Evolutionary conservation across 768 basidiomycete genomes (phyloP).

Genomic region (Ramaria rubella): DNA sequence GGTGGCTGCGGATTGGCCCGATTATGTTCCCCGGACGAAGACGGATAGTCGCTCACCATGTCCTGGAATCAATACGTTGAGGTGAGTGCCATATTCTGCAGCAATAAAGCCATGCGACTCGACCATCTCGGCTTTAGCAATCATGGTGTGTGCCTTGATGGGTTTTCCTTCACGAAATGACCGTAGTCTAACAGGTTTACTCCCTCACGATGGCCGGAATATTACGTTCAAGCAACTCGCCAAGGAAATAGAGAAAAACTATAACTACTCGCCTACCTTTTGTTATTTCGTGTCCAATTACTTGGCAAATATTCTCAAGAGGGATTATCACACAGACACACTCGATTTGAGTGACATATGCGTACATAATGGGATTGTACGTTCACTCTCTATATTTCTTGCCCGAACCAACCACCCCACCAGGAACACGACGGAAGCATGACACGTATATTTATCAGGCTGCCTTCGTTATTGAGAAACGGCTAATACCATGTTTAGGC

Average conservation of each 20-base stretch:
- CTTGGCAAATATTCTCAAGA: slow-evolving; percentile 51
- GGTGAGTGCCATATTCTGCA: slow-evolving; percentile 35
- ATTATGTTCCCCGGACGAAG: slow-evolving; percentile 46
- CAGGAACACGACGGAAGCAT: slow-evolving; percentile 15
- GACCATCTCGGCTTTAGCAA: not conserved
- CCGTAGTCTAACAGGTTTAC: slow-evolving; percentile 25
- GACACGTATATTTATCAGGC: not conserved
- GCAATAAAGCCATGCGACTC: not conserved
- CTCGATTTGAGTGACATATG: slow-evolving; percentile 63
- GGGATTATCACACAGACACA: slow-evolving; percentile 47
- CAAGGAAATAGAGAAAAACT: slow-evolving; percentile 21
- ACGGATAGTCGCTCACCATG: slow-evolving; percentile 69
- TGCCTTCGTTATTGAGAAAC: not conserved
- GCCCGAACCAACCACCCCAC: not conserved
- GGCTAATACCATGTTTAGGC: slow-evolving; percentile 32
- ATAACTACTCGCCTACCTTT: slow-evolving; percentile 66
- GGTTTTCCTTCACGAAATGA: not conserved
- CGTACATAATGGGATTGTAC: slow-evolving; percentile 63
- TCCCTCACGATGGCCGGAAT: slow-evolving; percentile 60
- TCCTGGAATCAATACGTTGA: slow-evolving; percentile 69
- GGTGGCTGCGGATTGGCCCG: slow-evolving; percentile 57
- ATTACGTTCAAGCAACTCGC: slow-evolving; percentile 52
- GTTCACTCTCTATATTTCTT: not conserved
- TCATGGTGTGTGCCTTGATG: slow-evolving; percentile 2
- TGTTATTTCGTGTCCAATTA: slow-evolving; percentile 58